Evolutionary conservation across 176 grass and related monocot genomes (phyloP), one percentile per base, ranked within the genome.

Genomic region (Carex parvula): DNA sequence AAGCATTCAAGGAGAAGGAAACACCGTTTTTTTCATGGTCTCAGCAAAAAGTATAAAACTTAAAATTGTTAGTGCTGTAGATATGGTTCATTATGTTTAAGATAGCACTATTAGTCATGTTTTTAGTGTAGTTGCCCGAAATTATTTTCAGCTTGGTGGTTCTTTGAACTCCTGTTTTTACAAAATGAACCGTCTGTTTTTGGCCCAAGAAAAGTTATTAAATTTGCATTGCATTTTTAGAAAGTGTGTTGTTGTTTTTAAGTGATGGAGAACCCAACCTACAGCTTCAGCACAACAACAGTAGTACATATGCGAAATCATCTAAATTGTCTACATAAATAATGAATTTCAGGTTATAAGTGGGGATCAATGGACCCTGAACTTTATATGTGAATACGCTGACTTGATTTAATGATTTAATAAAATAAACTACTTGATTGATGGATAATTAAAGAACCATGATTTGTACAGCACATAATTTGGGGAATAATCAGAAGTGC

Each of bases 11-110:
- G 89, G 83, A 91, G 95, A 90, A 94, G 89, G 71, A 94, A 94
- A 79, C 92, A 97, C 70, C 84, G 92, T 5, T 92, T 97, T 62
- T 97, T 97, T 73, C 94, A 97, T 87, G 94, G 92, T 61, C 94
- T 97, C 70, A 91, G 83, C 81, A 94, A 85, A 91, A 88, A 89
- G 61, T 33, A 17, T 52, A 77, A 32, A 56, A 18, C 73, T 32
- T 77, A 46, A 26, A 56, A 77, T 54, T 77, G 32, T 52, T 56
- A 55, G 21, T 55, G 5, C 18, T 72, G 39, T 11, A 46, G 8
- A 72, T 44, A 22, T 22, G 37, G 10, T 74, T 52, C 20, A 54
- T 52, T 16, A 29, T 75, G 71, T 75, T 53, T 53, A 53, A 26
- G 20, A 26, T 55, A 76, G 32, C 22, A 50, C 55, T 54, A 55